Conservation (phyloP, 495 filamentous ascomycete species). For the Penicillium pancosmium region DNA sequence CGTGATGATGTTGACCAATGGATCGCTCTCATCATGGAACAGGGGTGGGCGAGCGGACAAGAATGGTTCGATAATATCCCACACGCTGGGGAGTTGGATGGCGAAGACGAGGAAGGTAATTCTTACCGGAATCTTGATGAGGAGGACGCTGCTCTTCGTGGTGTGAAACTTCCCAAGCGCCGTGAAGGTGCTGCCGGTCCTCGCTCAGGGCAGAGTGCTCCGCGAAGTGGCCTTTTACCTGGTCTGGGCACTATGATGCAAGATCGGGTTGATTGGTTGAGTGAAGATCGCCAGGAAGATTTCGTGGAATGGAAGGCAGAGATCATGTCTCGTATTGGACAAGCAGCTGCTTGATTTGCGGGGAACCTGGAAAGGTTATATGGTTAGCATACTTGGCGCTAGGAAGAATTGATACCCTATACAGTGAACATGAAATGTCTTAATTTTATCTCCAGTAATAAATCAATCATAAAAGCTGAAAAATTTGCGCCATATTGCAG, state of each 20-base stretch:
- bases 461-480: no score
- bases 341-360: constrained; percentile 20
- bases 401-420: constrained; percentile 29
- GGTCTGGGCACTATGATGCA: constrained; percentile 83
- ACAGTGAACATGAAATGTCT: not conserved
- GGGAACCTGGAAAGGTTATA: not conserved
- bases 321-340: constrained; percentile 52
- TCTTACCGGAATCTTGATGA: constrained; percentile 36
- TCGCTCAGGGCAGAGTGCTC: constrained; percentile 11
- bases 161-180: constrained; percentile 31
- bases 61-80: constrained; percentile 69
- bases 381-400: constrained; percentile 8
- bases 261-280: constrained; percentile 78
- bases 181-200: constrained; percentile 11
- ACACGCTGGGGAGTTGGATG: constrained; percentile 41
- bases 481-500: no score
- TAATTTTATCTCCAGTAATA: no score
- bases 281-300: constrained; percentile 65
- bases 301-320: constrained; percentile 73
- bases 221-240: constrained; percentile 49
- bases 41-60: constrained; percentile 61
- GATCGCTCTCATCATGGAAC: constrained; percentile 56
- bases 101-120: constrained; percentile 46
- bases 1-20: constrained; percentile 62
- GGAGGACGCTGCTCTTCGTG: constrained; percentile 32